Conservation (phyloP, 352 stramenopile species). For the Globisporangium splendens region DNA sequence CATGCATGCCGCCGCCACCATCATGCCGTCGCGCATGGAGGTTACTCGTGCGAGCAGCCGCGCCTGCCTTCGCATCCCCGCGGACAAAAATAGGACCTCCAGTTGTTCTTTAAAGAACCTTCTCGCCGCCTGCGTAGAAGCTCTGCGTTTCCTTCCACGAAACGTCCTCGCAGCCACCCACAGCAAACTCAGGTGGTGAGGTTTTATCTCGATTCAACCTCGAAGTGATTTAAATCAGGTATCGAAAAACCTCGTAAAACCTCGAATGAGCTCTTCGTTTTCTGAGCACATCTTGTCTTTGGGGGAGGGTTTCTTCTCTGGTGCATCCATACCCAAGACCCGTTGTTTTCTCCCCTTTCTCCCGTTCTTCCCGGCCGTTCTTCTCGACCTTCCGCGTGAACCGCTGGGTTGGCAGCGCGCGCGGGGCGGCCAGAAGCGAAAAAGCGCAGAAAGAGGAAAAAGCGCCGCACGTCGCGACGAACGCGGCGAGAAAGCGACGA, state of each 20-base stretch:
- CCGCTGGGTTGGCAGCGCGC: background rate
- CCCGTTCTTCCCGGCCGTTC: background rate
- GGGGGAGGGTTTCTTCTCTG: background rate
- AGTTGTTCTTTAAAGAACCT: conserved; percentile 7
- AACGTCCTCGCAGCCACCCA: conserved; percentile 13
- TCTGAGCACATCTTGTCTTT: background rate
- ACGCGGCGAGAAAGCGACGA: conserved; percentile 17
- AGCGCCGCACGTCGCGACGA: conserved; percentile 13
- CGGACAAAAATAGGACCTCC: background rate
- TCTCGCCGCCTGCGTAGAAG: conserved; percentile 6
- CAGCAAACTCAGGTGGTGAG: conserved; percentile 8
- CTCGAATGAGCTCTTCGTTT: background rate
- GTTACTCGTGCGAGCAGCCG: too few species aligned
- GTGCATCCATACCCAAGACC: background rate
- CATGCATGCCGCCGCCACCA: too few species aligned
- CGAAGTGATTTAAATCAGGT: background rate
- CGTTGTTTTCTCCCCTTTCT: conserved; percentile 1
- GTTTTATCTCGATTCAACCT: background rate
- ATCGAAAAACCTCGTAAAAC: background rate
- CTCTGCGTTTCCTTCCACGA: conserved; percentile 8
- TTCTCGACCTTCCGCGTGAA: conserved; percentile 11
- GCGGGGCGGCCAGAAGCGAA: conserved; percentile 25
- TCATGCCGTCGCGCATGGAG: too few species aligned
- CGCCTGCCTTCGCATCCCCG: too few species aligned
- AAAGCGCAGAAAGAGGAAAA: conserved; percentile 36